These are phyloP conservation scores for Pseudogymnoascus sp. DNA, from an alignment of 2,329 filamentous ascomycete species.

Conservation along the genomic window DNA sequence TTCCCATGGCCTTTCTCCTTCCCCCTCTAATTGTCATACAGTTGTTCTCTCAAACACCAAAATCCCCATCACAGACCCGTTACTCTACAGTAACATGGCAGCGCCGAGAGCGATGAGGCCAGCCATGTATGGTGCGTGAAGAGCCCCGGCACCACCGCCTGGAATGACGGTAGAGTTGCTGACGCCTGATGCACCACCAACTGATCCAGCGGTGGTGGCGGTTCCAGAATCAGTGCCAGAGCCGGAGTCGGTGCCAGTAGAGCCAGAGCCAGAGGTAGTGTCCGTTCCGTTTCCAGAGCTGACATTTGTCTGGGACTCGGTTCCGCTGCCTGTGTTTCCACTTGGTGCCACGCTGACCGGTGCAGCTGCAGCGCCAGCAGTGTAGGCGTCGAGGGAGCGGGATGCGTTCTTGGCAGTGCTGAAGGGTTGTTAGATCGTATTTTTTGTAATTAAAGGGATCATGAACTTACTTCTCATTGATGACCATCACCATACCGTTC, in stretches of 20 bases:
- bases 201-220: not conserved
- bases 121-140: not conserved
- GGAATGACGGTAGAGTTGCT: not conserved
- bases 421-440: conserved; percentile 7
- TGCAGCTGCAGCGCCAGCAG: conserved; percentile 31
- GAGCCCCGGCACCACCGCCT: not conserved
- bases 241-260: conserved; percentile 9
- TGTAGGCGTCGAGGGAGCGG: conserved; percentile 40
- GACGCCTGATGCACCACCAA: not conserved
- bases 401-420: conserved; percentile 40
- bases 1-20: not conserved
- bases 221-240: not conserved
- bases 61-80: not conserved
- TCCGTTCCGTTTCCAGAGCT: conserved; percentile 3
- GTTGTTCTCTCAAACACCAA: not conserved
- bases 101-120: not conserved
- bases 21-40: conserved; percentile 1
- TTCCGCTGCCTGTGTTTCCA: conserved; percentile 14
- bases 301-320: conserved; percentile 9
- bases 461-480: conserved; percentile 45
- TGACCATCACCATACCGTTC: conserved; percentile 31
- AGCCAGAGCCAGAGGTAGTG: conserved; percentile 11
- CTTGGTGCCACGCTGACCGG: conserved; percentile 36
- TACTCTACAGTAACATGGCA: conserved; percentile 1
- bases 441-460: conserved; percentile 29